Base-by-base conservation (phyloP, 2,329 filamentous ascomycete species). In the Hymenoscyphus linearis region DNA sequence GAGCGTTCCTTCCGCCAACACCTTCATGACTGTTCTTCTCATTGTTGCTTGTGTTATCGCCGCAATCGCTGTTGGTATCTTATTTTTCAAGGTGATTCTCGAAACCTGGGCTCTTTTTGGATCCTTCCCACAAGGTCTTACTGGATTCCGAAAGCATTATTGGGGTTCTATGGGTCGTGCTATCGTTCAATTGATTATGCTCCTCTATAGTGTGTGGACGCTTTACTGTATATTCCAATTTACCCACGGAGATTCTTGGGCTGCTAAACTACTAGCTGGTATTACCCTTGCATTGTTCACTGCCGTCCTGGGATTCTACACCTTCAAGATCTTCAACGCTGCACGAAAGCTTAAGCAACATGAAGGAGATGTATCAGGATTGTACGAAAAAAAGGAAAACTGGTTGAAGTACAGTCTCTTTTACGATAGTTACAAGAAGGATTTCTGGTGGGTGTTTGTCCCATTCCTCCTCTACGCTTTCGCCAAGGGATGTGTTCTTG, bases 401-500 rank as follows among this genome's bases (percentile, higher is more conserved):
- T 97, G 95, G 93, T 82, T 91, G 74, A 96, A 95, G 79, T 99
- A 99, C 82, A 95, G 90, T 70, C 82, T 97, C 64, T 98, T 99
- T 78, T 99, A 99, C 79, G 95, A 98, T 71, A 88, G 88, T 69
- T 98, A 96, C 81, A 92, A 91, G 78, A 91, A 90, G 76, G 85
- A 87, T 69, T 96, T 93, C 79, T 99, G 95, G 95, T 98, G 93
- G 93, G 77, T 97, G 26, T 98, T 99, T 73, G 82, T 98, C 14
- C 95, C 95, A 0, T 80, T 84, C 64, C 96, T 98, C 71, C 64
- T 92, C 65, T 98, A 98, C 80, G 89, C 93, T 80, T 92, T 97
- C 72, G 87, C 86, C 72, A 95, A 95, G 78, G 93, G 93, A 59
- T 88, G 86, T 64, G 85, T 93, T 61, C 87, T 98, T 66, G 93